Base-by-base conservation (phyloP, 441 rosid species). In the Monsonia emarginata region DNA sequence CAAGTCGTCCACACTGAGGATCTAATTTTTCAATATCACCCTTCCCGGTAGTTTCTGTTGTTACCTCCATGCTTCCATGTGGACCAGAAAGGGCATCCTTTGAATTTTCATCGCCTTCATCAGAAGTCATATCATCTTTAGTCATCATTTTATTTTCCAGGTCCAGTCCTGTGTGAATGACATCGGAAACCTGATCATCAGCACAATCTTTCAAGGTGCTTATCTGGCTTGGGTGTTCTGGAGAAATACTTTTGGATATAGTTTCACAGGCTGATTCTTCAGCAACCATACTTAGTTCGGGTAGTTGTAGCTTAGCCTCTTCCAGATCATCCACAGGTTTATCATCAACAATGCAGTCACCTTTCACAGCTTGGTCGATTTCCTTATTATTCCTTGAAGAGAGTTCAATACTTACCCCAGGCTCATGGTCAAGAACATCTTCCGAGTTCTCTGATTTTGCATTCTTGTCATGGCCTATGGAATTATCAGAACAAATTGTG, bases 261-360 rank as follows among this genome's bases (percentile, higher is more conserved):
- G 59, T 61, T 24, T 60, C 46, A 30, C 34, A 25, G 38, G 36
- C 19, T 6, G 7, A 38, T 65, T 70, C 72, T 40, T 70, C 69
- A 16, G 1, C 11, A 9, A 50, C 76, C 63, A 70, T 61, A 50
- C 62, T 65, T 14, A 50, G 71, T 28, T 76, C 83, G 71, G 65
- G 2, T 52, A 76, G 48, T 67, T 76, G 2, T 52, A 76, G 48
- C 69, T 76, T 77, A 32, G 75, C 75, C 60, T 79, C 80, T 70
- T 59, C 61, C 6, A 5, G 30, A 40, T 66, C 70, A 67, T 24
- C 65, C 32, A 54, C 74, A 56, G 63, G 68, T 73, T 65, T 75
- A 64, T 65, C 80, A 66, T 74, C 75, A 62, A 30, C 57, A 30
- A 21, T 57, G 24, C 65, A 50, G 26, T 67, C 52, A 62, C 66